Conservation (phyloP, 768 basidiomycete genomes). For the Lentinula lateritia region DNA sequence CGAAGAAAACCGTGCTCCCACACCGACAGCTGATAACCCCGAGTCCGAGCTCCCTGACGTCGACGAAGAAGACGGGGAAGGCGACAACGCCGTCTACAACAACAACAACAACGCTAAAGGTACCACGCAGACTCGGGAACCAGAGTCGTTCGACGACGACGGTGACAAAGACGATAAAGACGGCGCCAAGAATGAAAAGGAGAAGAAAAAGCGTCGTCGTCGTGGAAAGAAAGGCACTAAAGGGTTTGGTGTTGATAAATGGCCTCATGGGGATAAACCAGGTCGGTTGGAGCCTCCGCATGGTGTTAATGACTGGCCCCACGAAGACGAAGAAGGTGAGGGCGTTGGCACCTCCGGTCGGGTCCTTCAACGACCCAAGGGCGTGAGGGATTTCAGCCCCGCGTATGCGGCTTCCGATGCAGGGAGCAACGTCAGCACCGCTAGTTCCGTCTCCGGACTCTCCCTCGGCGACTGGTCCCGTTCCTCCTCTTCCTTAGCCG, state of each 20-base stretch:
- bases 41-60: not conserved
- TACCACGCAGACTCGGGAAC: not conserved
- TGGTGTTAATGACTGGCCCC: constrained; percentile 5
- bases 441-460: not conserved
- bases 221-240: constrained; percentile 2
- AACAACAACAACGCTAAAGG: not conserved
- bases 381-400: not conserved
- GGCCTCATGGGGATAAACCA: constrained; percentile 5
- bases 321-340: not conserved
- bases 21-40: not conserved
- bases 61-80: not conserved
- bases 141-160: not conserved
- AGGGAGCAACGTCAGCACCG: not conserved
- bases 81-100: not conserved
- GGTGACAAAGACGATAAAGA: not conserved
- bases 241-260: not conserved
- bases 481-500: not conserved
- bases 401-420: not conserved
- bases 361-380: not conserved
- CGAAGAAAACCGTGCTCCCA: not conserved
- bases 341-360: not conserved
- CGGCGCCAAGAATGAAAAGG: not conserved
- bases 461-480: not conserved
- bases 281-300: constrained; percentile 1
- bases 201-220: constrained; percentile 4